Base-by-base conservation (phyloP, 2,329 filamentous ascomycete genomes). In the Diaporthe caulivora region DNA sequence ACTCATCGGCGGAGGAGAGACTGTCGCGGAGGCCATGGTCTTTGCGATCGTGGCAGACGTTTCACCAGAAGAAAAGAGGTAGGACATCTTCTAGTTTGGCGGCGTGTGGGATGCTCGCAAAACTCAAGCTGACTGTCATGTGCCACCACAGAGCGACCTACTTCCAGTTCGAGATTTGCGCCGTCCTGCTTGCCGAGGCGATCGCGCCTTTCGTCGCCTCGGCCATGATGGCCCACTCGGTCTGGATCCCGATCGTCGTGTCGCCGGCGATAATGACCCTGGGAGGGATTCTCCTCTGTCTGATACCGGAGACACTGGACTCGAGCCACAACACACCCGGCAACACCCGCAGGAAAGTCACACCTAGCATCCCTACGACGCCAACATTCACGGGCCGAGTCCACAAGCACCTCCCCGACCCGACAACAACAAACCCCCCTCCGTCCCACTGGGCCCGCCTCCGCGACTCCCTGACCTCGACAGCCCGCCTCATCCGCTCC, bases 201-300 rank as follows among this genome's bases (percentile, higher is more conserved):
- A 5, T 64, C 26, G 74, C 72, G 17, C 75, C 74, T 1, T 60
- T 75, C 18, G 47, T 58, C 9, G 70, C 72, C n/a, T 68, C 47
- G 1, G 65, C 42, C 15, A 37, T 75, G 74, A 75, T 76, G 74
- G 24, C n/a, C 10, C 34, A 60, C n/a, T 64, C 49, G 1, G 18
- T 75, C 40, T 73, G 72, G 70, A 7, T 55, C 18, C 74, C 75
- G 10, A 51, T 75, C 37, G 11, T 76, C 29, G 40, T 71, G 10
- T 74, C 74, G 26, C 75, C 74, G 5, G 54, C 47, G 0, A 34
- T 74, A 34, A 62, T 70, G 44, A 10, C 68, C 11, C 18, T 67
- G 44, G 70, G 74, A 6, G 65, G 54, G 4, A 49, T 71, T 1
- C 17, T 72, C 1, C 57, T 70, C 24, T 29, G 10, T 5, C 53